Conservation (phyloP, 2,329 filamentous ascomycete species). For the Fusarium foetens region DNA sequence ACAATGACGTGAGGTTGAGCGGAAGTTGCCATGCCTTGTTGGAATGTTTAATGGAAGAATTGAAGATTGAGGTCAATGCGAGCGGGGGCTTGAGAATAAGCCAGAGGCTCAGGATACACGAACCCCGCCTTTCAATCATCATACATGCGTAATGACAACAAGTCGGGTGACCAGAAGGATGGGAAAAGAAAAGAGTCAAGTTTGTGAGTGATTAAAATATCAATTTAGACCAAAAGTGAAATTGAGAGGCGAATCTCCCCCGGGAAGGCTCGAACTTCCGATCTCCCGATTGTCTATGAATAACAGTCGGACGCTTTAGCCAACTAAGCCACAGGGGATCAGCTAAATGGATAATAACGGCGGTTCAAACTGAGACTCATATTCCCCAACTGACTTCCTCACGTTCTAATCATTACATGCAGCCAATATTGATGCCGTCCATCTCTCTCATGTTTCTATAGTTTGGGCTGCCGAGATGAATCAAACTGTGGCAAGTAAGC, state of each 20-base stretch:
- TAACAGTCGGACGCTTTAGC: conserved; percentile 43
- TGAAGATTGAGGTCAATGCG: not conserved
- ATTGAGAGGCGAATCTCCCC: conserved; percentile 26
- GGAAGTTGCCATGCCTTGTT: not conserved
- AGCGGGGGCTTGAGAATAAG: not conserved
- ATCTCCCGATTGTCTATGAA: conserved; percentile 45
- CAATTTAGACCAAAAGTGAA: rapidly evolving
- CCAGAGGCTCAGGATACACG: not conserved
- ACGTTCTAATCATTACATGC: not conserved
- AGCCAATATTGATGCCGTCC: not conserved
- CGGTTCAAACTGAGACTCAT: rapidly evolving
- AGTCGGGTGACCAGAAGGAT: not conserved
- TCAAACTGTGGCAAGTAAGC: not conserved
- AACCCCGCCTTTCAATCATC: not conserved
- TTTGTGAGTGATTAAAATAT: rapidly evolving
- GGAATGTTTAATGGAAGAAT: not conserved
- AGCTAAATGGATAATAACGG: conserved; percentile 3
- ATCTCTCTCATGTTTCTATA: not conserved
- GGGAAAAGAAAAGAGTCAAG: not conserved
- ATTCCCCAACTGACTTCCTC: rapidly evolving
- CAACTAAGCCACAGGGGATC: conserved; percentile 42
- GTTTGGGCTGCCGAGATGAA: not conserved
- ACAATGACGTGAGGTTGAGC: conserved; percentile 12
- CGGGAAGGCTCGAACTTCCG: conserved; percentile 47
- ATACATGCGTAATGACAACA: not conserved